Evolutionary conservation across 805 yeast species (phyloP), one percentile per base, ranked within the genome.

Genomic region (Candida maesae): DNA sequence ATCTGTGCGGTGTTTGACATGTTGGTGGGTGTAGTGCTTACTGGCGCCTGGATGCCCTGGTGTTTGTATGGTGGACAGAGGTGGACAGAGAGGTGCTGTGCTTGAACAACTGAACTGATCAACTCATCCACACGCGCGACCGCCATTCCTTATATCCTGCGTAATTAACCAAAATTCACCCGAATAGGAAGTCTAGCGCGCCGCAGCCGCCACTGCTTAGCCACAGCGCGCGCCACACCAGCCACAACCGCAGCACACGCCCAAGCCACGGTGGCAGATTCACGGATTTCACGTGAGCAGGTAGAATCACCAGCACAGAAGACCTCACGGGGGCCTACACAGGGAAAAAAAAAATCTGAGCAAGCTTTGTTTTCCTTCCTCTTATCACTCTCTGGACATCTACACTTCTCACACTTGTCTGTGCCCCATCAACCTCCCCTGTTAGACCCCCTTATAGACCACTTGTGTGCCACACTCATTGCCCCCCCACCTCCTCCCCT

Each of bases 221-320:
- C 43, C 43, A 39, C 43, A 40, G 16, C 38, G 34, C 38, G 34
- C 39, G 38, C 30, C 37, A 31, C 42, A 34, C 31, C 12, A 28
- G 31, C 31, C 31, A 28, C 31, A 6, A 14, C 6, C 9, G 11
- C 42, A 31, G 36, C n/a, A 10, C 8, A 7, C n/a, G 9, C 35
- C 19, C 35, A 28, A 40, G 44, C 47, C 47, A 44, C 47, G 36
- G 30, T 10, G 5, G 34, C 13, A 5, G n/a, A 36, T 41, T 29
- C 36, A 5, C 19, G 19, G 33, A 14, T 16, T 11, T 34, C 46
- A 42, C 46, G 42, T 42, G 42, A 29, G 21, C 21, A 18, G 12
- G 27, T 26, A 18, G 32, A 41, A 41, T 8, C 14, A 12, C 13
- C 27, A 30, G n/a, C 23, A 21, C 24, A 10, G 24, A 21, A 21